Evolutionary conservation across 179 eudicot species (phyloP).

Genomic region (Spergularia azorica): DNA sequence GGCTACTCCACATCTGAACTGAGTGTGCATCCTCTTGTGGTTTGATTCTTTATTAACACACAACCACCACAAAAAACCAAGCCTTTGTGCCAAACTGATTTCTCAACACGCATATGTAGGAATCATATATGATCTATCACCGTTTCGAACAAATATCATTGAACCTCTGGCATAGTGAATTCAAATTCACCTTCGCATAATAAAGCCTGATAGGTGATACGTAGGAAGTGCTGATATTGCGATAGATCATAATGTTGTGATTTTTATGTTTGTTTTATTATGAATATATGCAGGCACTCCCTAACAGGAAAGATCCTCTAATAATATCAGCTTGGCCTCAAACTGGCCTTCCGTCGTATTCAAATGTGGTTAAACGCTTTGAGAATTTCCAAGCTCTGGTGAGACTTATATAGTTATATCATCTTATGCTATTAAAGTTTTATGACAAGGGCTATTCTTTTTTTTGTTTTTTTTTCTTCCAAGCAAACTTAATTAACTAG

Average conservation of each 20-base stretch:
- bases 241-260: not conserved
- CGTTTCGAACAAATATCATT: not conserved
- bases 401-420: conserved; percentile 19
- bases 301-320: conserved; percentile 72
- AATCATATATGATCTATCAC: not conserved
- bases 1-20: not conserved
- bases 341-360: conserved; percentile 69
- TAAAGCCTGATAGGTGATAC: not conserved
- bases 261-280: not conserved
- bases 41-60: not conserved
- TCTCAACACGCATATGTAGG: not conserved
- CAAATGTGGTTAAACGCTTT: conserved; percentile 65
- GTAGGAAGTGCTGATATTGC: not conserved
- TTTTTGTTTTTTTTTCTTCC: not conserved
- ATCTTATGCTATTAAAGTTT: not conserved
- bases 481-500: not conserved
- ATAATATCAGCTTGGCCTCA: conserved; percentile 87
- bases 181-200: not conserved
- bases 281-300: conserved; percentile 62
- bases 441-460: not conserved
- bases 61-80: too few relatives aligned
- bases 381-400: conserved; percentile 96
- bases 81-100: not conserved
- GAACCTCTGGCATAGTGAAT: not conserved
- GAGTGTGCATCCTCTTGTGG: not conserved